Percentiles rank a stretch among this genome's conserved stretches.
Conservation (phyloP, 2,329 filamentous ascomycete genomes). For the Sporothrix protearum region DNA sequence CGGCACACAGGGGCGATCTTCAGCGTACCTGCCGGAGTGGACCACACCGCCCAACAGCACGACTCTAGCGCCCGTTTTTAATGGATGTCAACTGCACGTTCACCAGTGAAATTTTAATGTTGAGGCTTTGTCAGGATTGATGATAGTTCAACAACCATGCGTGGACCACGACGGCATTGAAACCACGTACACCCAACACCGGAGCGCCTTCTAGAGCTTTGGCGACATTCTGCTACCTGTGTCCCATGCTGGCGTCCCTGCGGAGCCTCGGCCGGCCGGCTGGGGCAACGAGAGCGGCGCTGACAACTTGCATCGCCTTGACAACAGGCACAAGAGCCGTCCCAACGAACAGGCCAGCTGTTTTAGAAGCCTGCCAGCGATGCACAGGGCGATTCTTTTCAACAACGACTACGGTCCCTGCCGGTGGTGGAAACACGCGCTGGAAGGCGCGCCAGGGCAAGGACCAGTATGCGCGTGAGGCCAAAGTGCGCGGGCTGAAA, state of each 20-base stretch:
- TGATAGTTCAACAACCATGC: background rate
- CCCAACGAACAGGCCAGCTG: background rate
- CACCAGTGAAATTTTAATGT: background rate
- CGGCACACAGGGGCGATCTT: background rate
- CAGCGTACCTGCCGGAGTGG: background rate
- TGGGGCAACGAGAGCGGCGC: background rate
- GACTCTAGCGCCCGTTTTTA: background rate
- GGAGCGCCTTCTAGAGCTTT: background rate
- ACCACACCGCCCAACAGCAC: background rate
- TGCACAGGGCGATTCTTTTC: slow-evolving; percentile 7
- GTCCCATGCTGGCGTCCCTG: background rate
- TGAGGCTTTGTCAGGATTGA: background rate
- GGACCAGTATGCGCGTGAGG: slow-evolving; percentile 70
- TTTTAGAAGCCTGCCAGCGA: background rate
- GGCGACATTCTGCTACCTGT: background rate
- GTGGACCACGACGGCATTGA: background rate
- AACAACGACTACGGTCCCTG: background rate
- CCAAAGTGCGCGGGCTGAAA: slow-evolving; percentile 75
- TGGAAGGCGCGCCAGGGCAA: slow-evolving; percentile 78
- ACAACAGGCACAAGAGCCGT: background rate
- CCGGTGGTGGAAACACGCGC: slow-evolving; percentile 64
- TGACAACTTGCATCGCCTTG: background rate
- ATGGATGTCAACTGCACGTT: background rate
- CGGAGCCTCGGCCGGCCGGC: slow-evolving; percentile 2
- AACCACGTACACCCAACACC: background rate